Base-by-base conservation (phyloP, 257 asterid genomes). In the Dorcoceras hygrometricum region DNA sequence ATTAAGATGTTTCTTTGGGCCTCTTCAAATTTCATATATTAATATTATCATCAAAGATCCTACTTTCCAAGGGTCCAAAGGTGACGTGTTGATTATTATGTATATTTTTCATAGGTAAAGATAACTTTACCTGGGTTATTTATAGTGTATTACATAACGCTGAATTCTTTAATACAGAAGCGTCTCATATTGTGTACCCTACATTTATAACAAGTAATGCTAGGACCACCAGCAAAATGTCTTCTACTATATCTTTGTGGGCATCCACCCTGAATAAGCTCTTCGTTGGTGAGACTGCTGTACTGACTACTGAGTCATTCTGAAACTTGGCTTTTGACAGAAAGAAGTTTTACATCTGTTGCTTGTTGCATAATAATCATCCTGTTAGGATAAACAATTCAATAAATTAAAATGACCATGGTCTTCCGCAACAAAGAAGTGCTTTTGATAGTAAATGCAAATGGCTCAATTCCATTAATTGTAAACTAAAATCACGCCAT, bases 51-150 rank as follows among this genome's bases (percentile, higher is more conserved):
- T 48, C 55, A 11, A 25, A 34, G 57, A 56, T 23, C n/a, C n/a
- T 57, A 50, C 22, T 69, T 23, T 32, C 24, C 34, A 16, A 46
- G 12, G 55, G 39, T 46, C 29, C 8, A 19, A 14, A 39, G 62
- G 71, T 57, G 56, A 39, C 27, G 28, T 20, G 32, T 29, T 61
- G 69, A 56, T 73, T 32, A 64, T 57, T 14, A 26, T 27, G 9
- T 1, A 28, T 6, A 36, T 53, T 27, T 23, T 46, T 34, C 25
- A 46, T 23, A 59, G 23, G 43, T 43, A 36, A 1, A 9, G 16
- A 36, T 8, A 36, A 36, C 12, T 2, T 10, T 6, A 4, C 9
- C 48, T 36, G 16, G 18, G 48, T 10, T 36, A n/a, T 36, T 36
- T 39, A 3, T 19, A 14, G 19, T 39, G 12, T 6, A 12, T 39